Evolutionary conservation across 2,329 filamentous ascomycete species (phyloP), one percentile per base, ranked within the genome.

Genomic region (Claviceps maximensis): DNA sequence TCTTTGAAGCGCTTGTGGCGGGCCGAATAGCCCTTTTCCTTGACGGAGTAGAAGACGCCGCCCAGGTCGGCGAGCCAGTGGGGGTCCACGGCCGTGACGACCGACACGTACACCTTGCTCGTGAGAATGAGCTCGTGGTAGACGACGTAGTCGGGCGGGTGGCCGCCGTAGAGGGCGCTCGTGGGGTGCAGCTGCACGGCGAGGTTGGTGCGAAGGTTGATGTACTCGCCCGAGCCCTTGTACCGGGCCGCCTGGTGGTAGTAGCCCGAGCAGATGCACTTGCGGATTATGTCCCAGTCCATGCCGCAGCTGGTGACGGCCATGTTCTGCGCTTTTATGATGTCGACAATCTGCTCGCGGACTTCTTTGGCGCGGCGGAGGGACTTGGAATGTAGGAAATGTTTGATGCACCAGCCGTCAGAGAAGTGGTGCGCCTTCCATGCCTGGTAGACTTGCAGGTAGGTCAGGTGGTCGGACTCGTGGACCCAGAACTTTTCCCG

Each of bases 121-220:
- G 93, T 98, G 56, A 98, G 80, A 61, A 98, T 95, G 54, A 98
- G 80, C 69, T 98, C 93, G 74, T 98, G 93, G 69, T 98, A 98
- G 44, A 98, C 83, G 51, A 98, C 89, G 64, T 97, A 97, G 65
- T 98, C 93, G 1, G 94, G 93, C 25, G 95, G 80, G 68, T 95
- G 94, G 4, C 93, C 93, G 1, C 93, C 93, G 65, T 96, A 97
- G 0, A 98, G 78, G 1, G 93, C 89, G 58, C 84, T 90, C 0
- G 93, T 98, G 1, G 93, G 93, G 66, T 98, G 94, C 31, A 98
- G 76, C 66, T 95, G 89, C 52, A 98, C 88, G 1, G 87, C 90
- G 3, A 98, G 89, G 62, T 87, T 93, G 0, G 93, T 98, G 23
- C 93, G 85, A 38, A 98, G 76, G 67, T 98, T 98, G 71, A 95